Evolutionary conservation across 768 basidiomycete species (phyloP), one percentile per base, ranked within the genome.

Genomic region (Mycena epipterygia): DNA sequence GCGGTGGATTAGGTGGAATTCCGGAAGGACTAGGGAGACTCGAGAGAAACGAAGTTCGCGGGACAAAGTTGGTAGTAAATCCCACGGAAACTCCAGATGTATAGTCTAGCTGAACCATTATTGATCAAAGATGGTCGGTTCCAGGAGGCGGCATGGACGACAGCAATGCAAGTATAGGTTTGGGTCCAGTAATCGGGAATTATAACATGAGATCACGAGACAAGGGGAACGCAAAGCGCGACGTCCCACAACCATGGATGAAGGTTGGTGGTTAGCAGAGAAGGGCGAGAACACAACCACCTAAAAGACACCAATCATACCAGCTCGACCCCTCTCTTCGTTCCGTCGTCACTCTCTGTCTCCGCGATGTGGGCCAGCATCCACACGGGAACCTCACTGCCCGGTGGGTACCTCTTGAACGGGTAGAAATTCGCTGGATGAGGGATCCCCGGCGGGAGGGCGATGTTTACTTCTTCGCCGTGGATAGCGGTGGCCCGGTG

Each of bases 351-450:
- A 21, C 30, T 21, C 53, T 55, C 53, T 9, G 21, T 55, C 12
- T 55, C 53, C 32, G 30, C 53, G 33, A 55, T 35, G 33, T 55
- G 53, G 5, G 53, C 53, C 16, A 55, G 32, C 53, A 55, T 55
- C 53, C 53, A 55, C 33, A 21, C n/a, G 1, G 53, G 53, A 23
- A 55, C 5, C 9, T 16, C 32, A 23, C 33, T 32, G 1, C 53
- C 53, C 30, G 30, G 30, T 12, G 30, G 30, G 33, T 33, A 55
- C 13, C 12, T 33, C 53, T 55, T 12, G 21, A 55, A 33, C 11
- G 30, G 53, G 33, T 19, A 55, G 30, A 55, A 35, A 55, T 55
- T 55, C 17, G 53, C 53, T 12, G 53, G 53, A n/a, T 55, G 53
- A 5, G 30, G 30, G 17, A 55, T 33, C 19, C 32, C 32, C 8